Evolutionary conservation across 140 eudicot species (phyloP), one percentile per base, ranked within the genome.

Genomic region (Anethum foeniculum): DNA sequence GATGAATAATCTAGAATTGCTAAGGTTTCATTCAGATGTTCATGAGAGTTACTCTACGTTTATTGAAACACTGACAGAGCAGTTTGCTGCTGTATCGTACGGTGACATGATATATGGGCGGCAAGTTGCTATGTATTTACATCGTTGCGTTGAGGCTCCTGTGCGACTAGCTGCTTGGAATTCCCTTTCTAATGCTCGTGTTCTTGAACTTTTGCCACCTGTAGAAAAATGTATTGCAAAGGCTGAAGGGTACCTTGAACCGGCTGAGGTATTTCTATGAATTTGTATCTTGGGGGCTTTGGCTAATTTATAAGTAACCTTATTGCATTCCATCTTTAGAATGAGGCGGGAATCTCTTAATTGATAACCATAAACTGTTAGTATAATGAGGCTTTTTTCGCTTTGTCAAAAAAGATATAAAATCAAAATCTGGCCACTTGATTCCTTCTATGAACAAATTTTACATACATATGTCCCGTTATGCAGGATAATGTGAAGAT

Each of bases 141-240:
- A 92, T 85, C 86, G 92, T 21, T 85, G 83, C 75, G 93, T 91
- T 80, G 97, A 94, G 71, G 80, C 90, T 77, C 85, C 91, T 27
- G 84, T 87, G 71, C 87, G 97, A 81, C 97, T 92, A 80, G 91
- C 97, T 79, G 84, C 93, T 34, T 95, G 97, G 97, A 92, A 90
- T 78, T 90, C 97, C 1, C 77, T 95, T 32, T 91, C 92, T 76
- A 89, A 89, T 80, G 86, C 89, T 80, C 89, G 87, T 78, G 97
- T 81, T 48, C 97, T 95, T 62, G 97, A 95, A 80, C 99, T 95
- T 85, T 88, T 95, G 84, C 99, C 99, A 34, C 92, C 93, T 77
- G 77, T 92, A 80, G 89, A 85, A 21, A 86, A 89, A 79, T 95
- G 97, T 76, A 44, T 92, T 71, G 88, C 80, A 14, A 83, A 80